phyloP scores from a whole-genome alignment of 148 eudicot species.

The Spergularia marina region DNA sequence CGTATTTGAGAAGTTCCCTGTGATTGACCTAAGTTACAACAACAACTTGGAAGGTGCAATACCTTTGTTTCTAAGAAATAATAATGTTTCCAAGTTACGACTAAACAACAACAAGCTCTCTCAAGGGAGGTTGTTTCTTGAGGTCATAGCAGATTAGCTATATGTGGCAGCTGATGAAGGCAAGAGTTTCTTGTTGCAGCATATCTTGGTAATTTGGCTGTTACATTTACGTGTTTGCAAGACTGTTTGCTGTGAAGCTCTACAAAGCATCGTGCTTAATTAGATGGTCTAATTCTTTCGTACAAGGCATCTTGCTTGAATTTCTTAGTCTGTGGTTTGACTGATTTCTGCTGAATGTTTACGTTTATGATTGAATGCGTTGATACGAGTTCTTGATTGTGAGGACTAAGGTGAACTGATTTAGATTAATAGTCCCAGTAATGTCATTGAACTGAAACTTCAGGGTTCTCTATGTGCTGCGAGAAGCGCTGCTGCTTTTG shows the following conservation, averaged over 20 bases:
- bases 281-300: too few relatives aligned
- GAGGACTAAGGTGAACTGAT: background rate
- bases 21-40: conserved; percentile 12
- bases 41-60: conserved; percentile 20
- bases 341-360: too few relatives aligned
- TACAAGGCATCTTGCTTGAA: too few relatives aligned
- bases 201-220: too few relatives aligned
- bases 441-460: conserved; percentile 11
- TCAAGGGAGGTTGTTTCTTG: background rate
- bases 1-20: background rate
- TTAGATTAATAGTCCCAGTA: background rate
- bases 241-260: background rate
- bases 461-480: conserved; percentile 94
- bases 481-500: conserved; percentile 86
- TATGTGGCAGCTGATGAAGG: background rate
- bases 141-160: background rate
- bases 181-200: background rate
- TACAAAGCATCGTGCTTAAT: too few relatives aligned
- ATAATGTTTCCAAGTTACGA: background rate
- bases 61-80: conserved; percentile 17
- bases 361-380: too few relatives aligned
- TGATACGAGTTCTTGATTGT: background rate
- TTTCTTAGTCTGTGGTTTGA: too few relatives aligned
- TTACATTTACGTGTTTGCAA: too few relatives aligned
- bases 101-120: conserved; percentile 20